phyloP scores from a whole-genome alignment of 139 green algal genomes.

The Protoeuglena noctilucae region DNA sequence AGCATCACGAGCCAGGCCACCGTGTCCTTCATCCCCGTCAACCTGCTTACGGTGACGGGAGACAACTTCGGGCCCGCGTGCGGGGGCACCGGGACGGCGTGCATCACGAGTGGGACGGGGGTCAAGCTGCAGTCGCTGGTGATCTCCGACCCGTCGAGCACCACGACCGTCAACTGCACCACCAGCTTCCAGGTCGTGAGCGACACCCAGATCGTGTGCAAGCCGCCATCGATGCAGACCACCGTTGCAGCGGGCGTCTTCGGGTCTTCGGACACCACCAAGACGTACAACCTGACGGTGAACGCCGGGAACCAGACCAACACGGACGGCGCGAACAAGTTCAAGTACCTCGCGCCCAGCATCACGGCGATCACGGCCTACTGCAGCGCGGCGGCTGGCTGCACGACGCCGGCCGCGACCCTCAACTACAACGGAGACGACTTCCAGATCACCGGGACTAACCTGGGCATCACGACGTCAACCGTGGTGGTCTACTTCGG shows the following conservation, averaged over 20 bases:
- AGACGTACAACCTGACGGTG: neutral
- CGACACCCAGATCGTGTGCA: conserved; percentile 7
- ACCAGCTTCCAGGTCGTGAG: neutral
- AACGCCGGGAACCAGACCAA: conserved; percentile 2
- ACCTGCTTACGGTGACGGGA: neutral
- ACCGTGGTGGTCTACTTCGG: no score
- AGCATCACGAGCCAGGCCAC: neutral
- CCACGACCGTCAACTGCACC: neutral
- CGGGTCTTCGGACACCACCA: neutral
- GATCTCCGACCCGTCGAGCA: no score
- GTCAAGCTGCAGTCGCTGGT: neutral
- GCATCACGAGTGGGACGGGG: neutral
- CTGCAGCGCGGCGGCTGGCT: no score
- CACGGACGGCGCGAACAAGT: conserved; percentile 1
- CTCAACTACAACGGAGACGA: no score
- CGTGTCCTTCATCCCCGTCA: neutral
- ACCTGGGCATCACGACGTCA: no score
- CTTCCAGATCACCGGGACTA: no score
- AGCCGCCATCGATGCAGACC: neutral
- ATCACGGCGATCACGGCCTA: conserved; percentile 4
- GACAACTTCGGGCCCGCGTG: neutral
- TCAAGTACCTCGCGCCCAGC: conserved; percentile 5
- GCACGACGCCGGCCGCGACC: no score
- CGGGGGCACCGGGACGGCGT: neutral
- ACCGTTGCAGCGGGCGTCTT: neutral